phyloP scores from a whole-genome alignment of 2,329 filamentous ascomycete genomes.

The Annulohypoxylon truncatum region DNA sequence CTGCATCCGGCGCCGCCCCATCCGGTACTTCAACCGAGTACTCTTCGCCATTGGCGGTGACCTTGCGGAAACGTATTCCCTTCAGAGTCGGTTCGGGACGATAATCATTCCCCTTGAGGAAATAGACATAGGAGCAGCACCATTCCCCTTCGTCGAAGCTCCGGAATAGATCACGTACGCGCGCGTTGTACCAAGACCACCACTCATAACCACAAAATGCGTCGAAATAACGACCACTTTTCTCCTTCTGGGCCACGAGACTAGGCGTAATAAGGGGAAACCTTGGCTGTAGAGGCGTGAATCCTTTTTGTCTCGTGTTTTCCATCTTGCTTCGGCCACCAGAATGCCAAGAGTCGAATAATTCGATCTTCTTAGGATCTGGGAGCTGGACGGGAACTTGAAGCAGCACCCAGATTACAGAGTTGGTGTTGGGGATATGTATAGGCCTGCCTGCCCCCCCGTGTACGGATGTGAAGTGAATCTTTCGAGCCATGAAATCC shows the following conservation, averaged over 20 bases:
- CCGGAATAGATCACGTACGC: slow-evolving; percentile 30
- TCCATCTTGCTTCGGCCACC: background rate
- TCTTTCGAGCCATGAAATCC: slow-evolving; percentile 25
- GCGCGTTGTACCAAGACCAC: slow-evolving; percentile 41
- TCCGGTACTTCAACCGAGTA: slow-evolving; percentile 30
- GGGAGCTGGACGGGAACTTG: slow-evolving; percentile 9
- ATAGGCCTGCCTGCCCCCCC: too few relatives aligned
- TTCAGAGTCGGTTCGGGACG: slow-evolving; percentile 16
- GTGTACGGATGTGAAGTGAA: background rate
- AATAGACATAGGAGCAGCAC: slow-evolving; percentile 27
- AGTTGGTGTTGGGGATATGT: too few relatives aligned
- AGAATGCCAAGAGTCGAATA: slow-evolving; percentile 33
- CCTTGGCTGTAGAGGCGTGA: slow-evolving; percentile 19
- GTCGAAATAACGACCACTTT: slow-evolving; percentile 34
- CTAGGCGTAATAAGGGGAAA: slow-evolving; percentile 35
- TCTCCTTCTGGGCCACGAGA: background rate
- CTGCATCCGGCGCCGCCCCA: slow-evolving; percentile 8
- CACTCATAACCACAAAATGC: slow-evolving; percentile 38
- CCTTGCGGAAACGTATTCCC: slow-evolving; percentile 28
- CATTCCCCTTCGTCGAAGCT: slow-evolving; percentile 37
- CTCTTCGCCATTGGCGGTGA: slow-evolving; percentile 7
- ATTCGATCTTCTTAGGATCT: slow-evolving; percentile 32
- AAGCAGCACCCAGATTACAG: background rate
- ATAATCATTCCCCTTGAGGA: background rate
- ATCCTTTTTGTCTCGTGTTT: background rate